Conservation (phyloP, 208 protist genomes). For the Leishmania guyanensis region DNA sequence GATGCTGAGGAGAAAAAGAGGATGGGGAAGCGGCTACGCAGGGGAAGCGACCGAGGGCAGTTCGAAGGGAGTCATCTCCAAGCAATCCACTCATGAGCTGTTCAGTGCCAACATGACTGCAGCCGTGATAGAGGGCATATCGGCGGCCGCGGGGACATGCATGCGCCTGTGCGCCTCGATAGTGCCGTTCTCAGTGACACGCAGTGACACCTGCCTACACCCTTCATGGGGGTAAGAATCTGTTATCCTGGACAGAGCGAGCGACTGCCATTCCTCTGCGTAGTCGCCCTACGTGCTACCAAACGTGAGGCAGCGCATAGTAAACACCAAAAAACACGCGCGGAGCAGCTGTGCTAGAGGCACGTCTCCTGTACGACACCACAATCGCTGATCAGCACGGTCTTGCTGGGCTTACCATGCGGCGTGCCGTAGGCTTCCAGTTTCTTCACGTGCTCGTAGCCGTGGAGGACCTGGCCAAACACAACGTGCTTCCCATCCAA, state of each 20-base stretch:
- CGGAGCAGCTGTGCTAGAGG: not conserved
- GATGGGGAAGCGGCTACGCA: not conserved
- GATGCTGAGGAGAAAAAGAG: not conserved
- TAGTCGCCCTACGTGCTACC: not conserved
- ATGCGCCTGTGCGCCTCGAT: not conserved
- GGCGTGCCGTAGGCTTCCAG: slow-evolving; percentile 78
- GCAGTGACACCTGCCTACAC: not conserved
- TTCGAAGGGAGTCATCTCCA: not conserved
- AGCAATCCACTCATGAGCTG: not conserved
- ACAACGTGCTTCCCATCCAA: slow-evolving; percentile 96
- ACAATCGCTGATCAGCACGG: slow-evolving; percentile 69
- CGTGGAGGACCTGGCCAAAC: slow-evolving; percentile 92
- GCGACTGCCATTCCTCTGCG: not conserved
- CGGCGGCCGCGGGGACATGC: too few species aligned
- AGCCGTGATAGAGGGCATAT: not conserved
- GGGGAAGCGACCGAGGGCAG: not conserved
- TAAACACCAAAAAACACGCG: not conserved
- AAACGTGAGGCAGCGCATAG: not conserved
- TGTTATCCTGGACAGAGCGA: not conserved
- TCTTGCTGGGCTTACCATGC: slow-evolving; percentile 63
- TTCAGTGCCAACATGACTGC: not conserved
- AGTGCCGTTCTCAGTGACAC: not conserved
- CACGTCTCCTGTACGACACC: slow-evolving; percentile 63
- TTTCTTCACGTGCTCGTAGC: slow-evolving; percentile 78
- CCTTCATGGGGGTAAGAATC: not conserved